Percentiles rank a stretch among this genome's conserved stretches.
phyloP scores from a whole-genome alignment of 2,329 filamentous ascomycete species.

The Xylaria sp. region DNA sequence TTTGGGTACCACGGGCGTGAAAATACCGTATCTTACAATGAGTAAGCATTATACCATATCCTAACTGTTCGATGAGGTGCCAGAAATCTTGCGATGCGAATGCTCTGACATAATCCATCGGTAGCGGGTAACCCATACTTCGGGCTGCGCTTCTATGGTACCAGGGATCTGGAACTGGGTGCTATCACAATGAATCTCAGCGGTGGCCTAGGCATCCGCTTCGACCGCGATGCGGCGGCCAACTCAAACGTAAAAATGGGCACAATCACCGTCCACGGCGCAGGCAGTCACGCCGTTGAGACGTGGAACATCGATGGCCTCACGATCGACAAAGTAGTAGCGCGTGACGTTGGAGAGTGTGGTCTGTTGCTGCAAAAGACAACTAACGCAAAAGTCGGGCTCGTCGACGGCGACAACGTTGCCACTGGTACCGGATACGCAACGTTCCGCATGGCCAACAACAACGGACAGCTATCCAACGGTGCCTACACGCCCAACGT shows the following conservation, averaged over 20 bases:
- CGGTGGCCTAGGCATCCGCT: conserved; percentile 65
- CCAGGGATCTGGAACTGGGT: conserved; percentile 58
- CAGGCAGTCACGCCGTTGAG: conserved; percentile 66
- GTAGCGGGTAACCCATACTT: conserved; percentile 64
- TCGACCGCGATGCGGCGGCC: conserved; percentile 63
- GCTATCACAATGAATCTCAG: conserved; percentile 65
- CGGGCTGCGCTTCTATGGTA: conserved; percentile 65
- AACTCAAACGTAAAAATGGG: conserved; percentile 66
- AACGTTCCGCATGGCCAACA: conserved; percentile 66
- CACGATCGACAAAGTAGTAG: conserved; percentile 62
- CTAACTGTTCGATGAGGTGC: neutral
- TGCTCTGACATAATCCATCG: conserved; percentile 3
- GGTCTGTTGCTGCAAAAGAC: conserved; percentile 66
- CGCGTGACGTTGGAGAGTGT: conserved; percentile 64
- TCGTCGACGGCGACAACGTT: conserved; percentile 67
- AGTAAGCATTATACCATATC: conserved; percentile 39
- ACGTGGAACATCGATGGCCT: conserved; percentile 69
- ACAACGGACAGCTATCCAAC: conserved; percentile 60
- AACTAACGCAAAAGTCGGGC: conserved; percentile 61
- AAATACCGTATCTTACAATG: conserved; percentile 66
- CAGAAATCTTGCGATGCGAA: neutral
- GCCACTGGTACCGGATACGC: conserved; percentile 63
- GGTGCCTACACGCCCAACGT: conserved; percentile 64
- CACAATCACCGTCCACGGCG: conserved; percentile 61
- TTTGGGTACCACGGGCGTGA: conserved; percentile 57